Base-by-base conservation (phyloP, 768 basidiomycete species). In the Lentinula boryana region DNA sequence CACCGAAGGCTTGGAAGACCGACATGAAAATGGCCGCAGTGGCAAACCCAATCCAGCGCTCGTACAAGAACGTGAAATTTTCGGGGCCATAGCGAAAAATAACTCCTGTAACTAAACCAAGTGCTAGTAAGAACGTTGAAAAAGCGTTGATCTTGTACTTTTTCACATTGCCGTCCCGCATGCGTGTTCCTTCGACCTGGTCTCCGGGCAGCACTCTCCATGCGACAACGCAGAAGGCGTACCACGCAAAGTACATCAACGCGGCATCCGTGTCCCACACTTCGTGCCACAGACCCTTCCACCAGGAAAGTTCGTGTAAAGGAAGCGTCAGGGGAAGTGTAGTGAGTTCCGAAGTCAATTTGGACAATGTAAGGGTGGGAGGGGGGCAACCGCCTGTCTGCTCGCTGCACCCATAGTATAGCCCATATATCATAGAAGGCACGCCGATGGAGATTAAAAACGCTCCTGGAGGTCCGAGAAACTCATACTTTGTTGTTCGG, bases 141-240 rank as follows among this genome's bases (percentile, higher is more conserved):
- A 97, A 91, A 2, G 91, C 96, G 76, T 99, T 98, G 62, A 97
- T 93, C 76, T 92, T 98, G 80, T 99, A 99, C 62, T 80, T 74
- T 70, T 90, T 87, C 68, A 80, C 87, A 58, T 77, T 78, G 0
- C 95, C 95, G 44, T 85, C 87, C 50, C 97, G 81, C 66, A 96
- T 72, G 7, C 78, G 76, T 27, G 77, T 82, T 23, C 93, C 93
- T 51, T 88, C 77, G 5, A 93, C 78, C 76, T 78, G 78, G 62
- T 91, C 87, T 4, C 85, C 85, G 1, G 86, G 97, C 12, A 98
- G 75, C 53, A 93, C 67, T 4, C 76, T 78, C 95, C 95, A 98
- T 2, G 91, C 81, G 2, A 84, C 73, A 52, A 98, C 82, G 64
- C 85, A 88, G 72, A 89, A 98, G n/a, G 83, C 75, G 73, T 97